Base-by-base conservation (phyloP, 169 alveolate genomes). In the Plasmodium billcollinsi region DNA sequence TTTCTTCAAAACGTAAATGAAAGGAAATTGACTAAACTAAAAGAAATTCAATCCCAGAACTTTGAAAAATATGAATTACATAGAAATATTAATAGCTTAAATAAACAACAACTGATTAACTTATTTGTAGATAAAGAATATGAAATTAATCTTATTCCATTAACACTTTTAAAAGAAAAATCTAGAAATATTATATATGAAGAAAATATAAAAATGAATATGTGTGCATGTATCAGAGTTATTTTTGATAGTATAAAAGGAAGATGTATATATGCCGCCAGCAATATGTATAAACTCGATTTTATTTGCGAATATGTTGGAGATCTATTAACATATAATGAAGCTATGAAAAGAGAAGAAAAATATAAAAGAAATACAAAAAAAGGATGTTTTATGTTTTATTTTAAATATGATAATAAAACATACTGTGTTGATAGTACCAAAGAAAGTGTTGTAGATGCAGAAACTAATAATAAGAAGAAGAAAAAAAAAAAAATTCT, bases 351-450 rank as follows among this genome's bases (percentile, higher is more conserved):
- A 47, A 67, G 97, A 21, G 96, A 95, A 66, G 66, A 75, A 26
- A 91, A 74, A 65, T 95, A 95, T 86, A 92, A 90, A 72, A 61
- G 76, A 58, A 65, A 58, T 58, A 76, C 39, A 21, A 50, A 78
- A 15, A 67, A 33, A 71, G 96, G 97, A 71, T 96, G 97, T 21
- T 96, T 88, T 69, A 96, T 96, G 95, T 96, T 95, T 73, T 96
- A 95, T 70, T 96, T 96, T 94, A 95, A 95, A 33, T 74, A 88
- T 66, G 93, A 96, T 18, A 93, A 88, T 52, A 91, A 88, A 74
- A 91, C 92, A 62, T 95, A 96, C 75, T 90, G 97, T 66, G 94
- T 96, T 62, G 98, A 96, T 73, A 97, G 98, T n/a, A 96, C 98
- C 15, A 97, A 96, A 50, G 98, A 96, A 90, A 86, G 78, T 62